Evolutionary conservation across 805 yeast species (phyloP), one percentile per base, ranked within the genome.

Genomic region (Lipomyces orientalis): DNA sequence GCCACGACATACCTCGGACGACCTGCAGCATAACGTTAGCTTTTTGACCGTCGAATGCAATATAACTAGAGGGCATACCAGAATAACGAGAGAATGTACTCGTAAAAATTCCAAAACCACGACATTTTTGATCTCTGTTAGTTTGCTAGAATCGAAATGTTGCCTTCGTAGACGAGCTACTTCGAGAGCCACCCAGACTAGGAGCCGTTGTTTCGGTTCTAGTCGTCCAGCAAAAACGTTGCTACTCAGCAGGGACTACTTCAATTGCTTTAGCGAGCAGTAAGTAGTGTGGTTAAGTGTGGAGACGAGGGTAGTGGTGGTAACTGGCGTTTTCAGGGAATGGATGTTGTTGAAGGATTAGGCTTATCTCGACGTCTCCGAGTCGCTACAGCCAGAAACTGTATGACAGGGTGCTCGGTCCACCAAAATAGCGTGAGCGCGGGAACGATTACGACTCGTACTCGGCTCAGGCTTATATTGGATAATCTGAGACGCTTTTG

Each of bases 1-100:
- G 60, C 1, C 2, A 58, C 9, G 19, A n/a, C 70, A n/a, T 66
- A 73, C 74, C 73, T 75, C 76, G 4, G 75, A 69, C 5, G 76
- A 67, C 77, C 75, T 73, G 37, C 31, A 51, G 22, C 37, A 39
- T 55, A n/a, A 12, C 10, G 19, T 34, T 46, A 29, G 54, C 46
- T 25, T 56, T 56, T 33, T 12, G 34, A 8, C 31, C 25, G 37
- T 8, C 25, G 29, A 62, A 19, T 12, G 25, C 33, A 58, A 22
- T 1, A 43, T 34, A 31, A 31, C 22, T 2, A n/a, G 29, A 19
- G 19, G 22, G 61, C 75, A 19, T 58, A 74, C 79, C 78, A 77
- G 64, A 77, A 77, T 33, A 77, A 65, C n/a, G 78, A 75, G 54
- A 77, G 64, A 22, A 77, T 66, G 67, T 75, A 76, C 35, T 76